Base-by-base conservation (phyloP, 768 basidiomycete genomes). In the Lactarius sp. region DNA sequence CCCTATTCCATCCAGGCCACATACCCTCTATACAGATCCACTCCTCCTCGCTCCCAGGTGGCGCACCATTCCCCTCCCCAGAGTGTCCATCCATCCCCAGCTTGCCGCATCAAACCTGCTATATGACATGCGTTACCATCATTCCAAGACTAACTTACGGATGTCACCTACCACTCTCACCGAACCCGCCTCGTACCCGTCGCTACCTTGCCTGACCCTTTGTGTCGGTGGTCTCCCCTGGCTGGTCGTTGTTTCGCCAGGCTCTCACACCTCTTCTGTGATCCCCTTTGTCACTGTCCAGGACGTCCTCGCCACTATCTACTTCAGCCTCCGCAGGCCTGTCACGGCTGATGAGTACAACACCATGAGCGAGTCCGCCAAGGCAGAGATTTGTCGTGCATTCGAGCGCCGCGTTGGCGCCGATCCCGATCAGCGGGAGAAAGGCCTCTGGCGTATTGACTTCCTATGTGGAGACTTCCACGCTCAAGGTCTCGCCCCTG, bases 401-500 rank as follows among this genome's bases (percentile, higher is more conserved):
- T n/a, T n/a, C n/a, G n/a, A n/a, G n/a, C n/a, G n/a, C n/a, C n/a
- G n/a, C n/a, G 57, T 59, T 7, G 44, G 44, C 2, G 5, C 18
- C 2, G 51, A 63, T n/a, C 42, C 34, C 0, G 22, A 4, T 37
- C 62, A 63, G 56, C 62, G 10, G 57, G 62, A 4, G 27, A 27
- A 2, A 2, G 27, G 27, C 27, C 27, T 27, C 27, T 2, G 2
- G 2, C 27, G 27, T 3, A 12, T 59, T 14, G 62, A 63, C 44
- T 63, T 63, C 12, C 46, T 63, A 56, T 3, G 42, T 6, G 34
- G 51, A 18, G 51, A 41, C 44, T 13, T 39, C 12, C 34, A 20
- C 10, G 56, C 62, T 1, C 56, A 53, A 7, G 62, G 62, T 16
- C 62, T 63, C 51, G n/a, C 53, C 6, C 56, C 34, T 33, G 56